These are phyloP conservation scores for Termitomyces sp. DNA, from an alignment of 768 basidiomycete genomes.

Conservation along the genomic window DNA sequence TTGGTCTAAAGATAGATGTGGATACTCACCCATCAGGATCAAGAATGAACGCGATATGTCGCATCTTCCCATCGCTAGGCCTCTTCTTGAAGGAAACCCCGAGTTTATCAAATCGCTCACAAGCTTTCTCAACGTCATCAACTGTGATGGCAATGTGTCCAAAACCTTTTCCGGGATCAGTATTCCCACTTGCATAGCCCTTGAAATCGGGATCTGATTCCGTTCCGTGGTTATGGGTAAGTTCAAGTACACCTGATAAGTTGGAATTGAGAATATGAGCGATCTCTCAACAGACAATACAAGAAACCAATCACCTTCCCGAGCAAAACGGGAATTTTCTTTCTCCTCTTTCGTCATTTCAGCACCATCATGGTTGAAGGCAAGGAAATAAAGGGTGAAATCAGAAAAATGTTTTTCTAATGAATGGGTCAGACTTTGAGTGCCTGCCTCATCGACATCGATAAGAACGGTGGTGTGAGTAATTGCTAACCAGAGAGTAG, in stretches of 20 bases:
- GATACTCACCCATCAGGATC: slow-evolving; percentile 73
- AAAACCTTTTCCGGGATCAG: slow-evolving; percentile 74
- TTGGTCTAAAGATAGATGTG: not conserved
- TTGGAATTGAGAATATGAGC: not conserved
- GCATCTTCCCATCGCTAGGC: slow-evolving; percentile 83
- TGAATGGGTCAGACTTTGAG: not conserved
- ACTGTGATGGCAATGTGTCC: slow-evolving; percentile 89
- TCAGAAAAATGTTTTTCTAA: slow-evolving; percentile 50
- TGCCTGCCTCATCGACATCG: slow-evolving; percentile 5
- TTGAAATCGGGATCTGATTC: slow-evolving; percentile 73
- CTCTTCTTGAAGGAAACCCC: slow-evolving; percentile 87
- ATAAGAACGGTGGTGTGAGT: not conserved
- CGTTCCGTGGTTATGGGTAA: slow-evolving; percentile 89
- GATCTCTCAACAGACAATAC: not conserved
- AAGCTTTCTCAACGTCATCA: slow-evolving; percentile 77
- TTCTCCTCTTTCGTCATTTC: slow-evolving; percentile 51
- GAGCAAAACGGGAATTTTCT: slow-evolving; percentile 39
- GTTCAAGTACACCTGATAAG: slow-evolving; percentile 66
- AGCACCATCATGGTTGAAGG: slow-evolving; percentile 61
- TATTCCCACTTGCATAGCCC: slow-evolving; percentile 85
- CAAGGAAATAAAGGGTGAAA: slow-evolving; percentile 86
- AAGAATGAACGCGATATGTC: slow-evolving; percentile 74
- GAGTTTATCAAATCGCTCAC: slow-evolving; percentile 74
- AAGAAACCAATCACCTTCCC: slow-evolving; percentile 52
- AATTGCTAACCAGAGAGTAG: slow-evolving; percentile 46